phyloP scores from a whole-genome alignment of 2,329 filamentous ascomycete genomes.

The Fusarium guadeloupense region DNA sequence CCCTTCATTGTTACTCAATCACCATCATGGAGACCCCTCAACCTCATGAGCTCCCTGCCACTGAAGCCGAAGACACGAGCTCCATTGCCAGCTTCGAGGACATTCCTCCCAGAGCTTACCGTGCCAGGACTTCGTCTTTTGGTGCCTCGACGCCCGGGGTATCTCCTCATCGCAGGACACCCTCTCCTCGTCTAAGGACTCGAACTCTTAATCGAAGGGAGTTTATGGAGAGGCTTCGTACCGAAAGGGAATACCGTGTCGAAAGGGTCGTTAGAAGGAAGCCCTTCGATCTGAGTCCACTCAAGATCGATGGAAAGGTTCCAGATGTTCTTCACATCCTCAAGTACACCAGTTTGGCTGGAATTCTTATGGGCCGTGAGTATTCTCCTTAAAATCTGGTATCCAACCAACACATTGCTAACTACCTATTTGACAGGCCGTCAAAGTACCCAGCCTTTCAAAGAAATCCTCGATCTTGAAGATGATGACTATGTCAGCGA shows the following conservation, averaged over 20 bases:
- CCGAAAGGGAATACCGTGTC: too few species aligned
- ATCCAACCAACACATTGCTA: slow-evolving; percentile 19
- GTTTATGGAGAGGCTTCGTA: too few species aligned
- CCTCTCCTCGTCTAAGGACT: neutral
- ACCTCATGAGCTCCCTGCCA: slow-evolving; percentile 14
- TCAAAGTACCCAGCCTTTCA: slow-evolving; percentile 52
- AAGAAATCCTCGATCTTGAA: slow-evolving; percentile 45
- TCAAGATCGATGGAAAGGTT: slow-evolving; percentile 48
- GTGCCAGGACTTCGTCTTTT: too few species aligned
- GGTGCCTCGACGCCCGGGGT: too few species aligned
- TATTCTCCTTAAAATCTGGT: neutral
- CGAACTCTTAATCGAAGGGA: too few species aligned
- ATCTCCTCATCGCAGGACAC: neutral
- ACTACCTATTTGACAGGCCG: slow-evolving; percentile 42
- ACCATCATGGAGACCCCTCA: slow-evolving; percentile 27
- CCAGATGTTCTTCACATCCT: slow-evolving; percentile 55
- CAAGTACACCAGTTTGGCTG: slow-evolving; percentile 51
- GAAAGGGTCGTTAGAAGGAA: too few species aligned
- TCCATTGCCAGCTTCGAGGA: slow-evolving; percentile 41
- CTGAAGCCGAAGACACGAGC: slow-evolving; percentile 24
- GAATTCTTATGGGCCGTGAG: slow-evolving; percentile 50
- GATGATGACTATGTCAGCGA: slow-evolving; percentile 40
- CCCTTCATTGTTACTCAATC: neutral
- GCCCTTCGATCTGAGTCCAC: neutral
- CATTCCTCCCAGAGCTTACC: slow-evolving; percentile 1